Base-by-base conservation (phyloP, 2,329 filamentous ascomycete genomes). In the Aureobasidium pullulans region DNA sequence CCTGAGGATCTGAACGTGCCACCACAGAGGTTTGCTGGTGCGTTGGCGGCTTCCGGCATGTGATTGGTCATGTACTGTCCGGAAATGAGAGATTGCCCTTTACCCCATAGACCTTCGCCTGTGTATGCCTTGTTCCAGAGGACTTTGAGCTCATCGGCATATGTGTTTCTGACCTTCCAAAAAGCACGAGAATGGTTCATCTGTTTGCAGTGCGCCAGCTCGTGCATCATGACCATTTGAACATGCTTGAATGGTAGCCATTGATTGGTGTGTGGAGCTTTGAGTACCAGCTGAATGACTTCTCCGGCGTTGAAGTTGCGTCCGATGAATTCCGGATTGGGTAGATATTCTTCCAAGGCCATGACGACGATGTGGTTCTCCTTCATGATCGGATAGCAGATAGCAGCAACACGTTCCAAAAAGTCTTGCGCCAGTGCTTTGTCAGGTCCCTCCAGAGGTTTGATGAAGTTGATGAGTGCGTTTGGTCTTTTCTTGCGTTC, bases 181-280 rank as follows among this genome's bases (percentile, higher is more conserved):
- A 96, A 96, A 2, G 83, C 84, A 59, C 83, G 81, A 1, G 85
- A 87, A 70, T 96, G 90, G 71, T 96, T 95, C 91, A 96, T 96
- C 70, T 96, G 87, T 71, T 89, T 88, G 78, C 88, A 92, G 71
- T 95, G 90, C 3, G 90, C 90, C 32, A 95, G 77, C 68, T 94
- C 89, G 70, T 96, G 90, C 84, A 95, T 92, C 90, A 96, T 95
- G 64, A 95, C 89, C 88, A 94, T 93, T 73, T 94, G 89, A 15
- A 96, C 88, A 68, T 91, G 90, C 62, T 84, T 79, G 68, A 94
- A 91, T 0, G 89, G 88, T 23, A 96, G 77, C 90, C 90, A 96
- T 61, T 61, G 43, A 5, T 44, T 83, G 0, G 80, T 81, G 4
- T 75, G 77, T 0, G 79, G 81, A 0, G 88, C 84, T 66, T 86